These are phyloP conservation scores for Fagopyrum homotropicum DNA, from an alignment of 148 eudicot species.

Conservation along the genomic window DNA sequence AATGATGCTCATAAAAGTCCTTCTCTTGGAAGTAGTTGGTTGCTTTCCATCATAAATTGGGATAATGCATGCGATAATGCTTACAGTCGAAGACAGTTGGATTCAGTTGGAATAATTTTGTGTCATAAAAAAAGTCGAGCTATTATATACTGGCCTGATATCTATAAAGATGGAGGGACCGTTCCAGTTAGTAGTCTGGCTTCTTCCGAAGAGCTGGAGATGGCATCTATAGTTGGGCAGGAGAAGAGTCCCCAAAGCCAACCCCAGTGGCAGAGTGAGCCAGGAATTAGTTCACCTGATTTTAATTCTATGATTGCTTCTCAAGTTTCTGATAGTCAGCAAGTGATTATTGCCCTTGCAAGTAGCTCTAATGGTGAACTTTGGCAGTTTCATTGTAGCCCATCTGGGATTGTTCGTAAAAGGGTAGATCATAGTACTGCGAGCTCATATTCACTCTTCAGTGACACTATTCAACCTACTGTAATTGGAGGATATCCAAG, in stretches of 20 bases:
- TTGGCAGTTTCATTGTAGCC: slow-evolving; percentile 70
- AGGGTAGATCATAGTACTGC: slow-evolving; percentile 25
- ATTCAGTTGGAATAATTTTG: slow-evolving; percentile 60
- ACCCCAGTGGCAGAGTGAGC: slow-evolving; percentile 25
- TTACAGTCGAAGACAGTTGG: slow-evolving; percentile 30
- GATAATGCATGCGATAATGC: slow-evolving; percentile 28
- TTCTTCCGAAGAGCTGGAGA: slow-evolving; percentile 39
- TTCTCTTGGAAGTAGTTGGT: slow-evolving; percentile 47
- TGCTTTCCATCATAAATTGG: slow-evolving; percentile 59
- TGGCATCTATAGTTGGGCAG: slow-evolving; percentile 23
- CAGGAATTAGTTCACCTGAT: slow-evolving; percentile 32
- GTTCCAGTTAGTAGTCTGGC: slow-evolving; percentile 37
- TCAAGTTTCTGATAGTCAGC: slow-evolving; percentile 35
- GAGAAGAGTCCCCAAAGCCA: slow-evolving; percentile 32
- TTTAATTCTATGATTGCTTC: slow-evolving; percentile 77
- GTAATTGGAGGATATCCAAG: slow-evolving; percentile 66
- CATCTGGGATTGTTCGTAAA: slow-evolving; percentile 45
- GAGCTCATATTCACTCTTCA: slow-evolving; percentile 23
- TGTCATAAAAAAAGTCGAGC: slow-evolving; percentile 56
- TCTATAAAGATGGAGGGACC: slow-evolving; percentile 39
- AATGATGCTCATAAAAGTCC: slow-evolving; percentile 27
- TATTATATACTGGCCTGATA: slow-evolving; percentile 75
- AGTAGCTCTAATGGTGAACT: slow-evolving; percentile 69
- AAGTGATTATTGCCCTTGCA: slow-evolving; percentile 68
- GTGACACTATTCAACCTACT: slow-evolving; percentile 27